phyloP scores from a whole-genome alignment of 495 filamentous ascomycete species.

The Chaetomium fimeti region DNA sequence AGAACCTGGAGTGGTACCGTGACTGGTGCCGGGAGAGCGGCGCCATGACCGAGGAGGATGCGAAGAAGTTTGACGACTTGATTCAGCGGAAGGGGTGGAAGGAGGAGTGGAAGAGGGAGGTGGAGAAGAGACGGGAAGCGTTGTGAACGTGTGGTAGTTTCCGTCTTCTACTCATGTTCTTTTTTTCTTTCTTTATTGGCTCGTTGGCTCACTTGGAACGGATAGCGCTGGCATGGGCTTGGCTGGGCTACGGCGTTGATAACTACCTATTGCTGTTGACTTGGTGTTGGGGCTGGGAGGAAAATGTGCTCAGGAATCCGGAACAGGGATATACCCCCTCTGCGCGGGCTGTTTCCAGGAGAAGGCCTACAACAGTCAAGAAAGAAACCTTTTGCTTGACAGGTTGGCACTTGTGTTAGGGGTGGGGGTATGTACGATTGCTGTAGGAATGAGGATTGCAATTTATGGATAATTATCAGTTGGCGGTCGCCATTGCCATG shows the following conservation, averaged over 20 bases:
- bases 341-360: conserved; percentile 4
- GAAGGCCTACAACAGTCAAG: neutral
- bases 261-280: too few relatives aligned
- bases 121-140: neutral
- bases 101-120: conserved; percentile 2
- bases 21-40: neutral
- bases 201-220: neutral
- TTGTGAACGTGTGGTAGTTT: neutral
- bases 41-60: conserved; percentile 16
- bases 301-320: neutral
- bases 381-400: neutral
- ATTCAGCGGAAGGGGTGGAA: conserved; percentile 14
- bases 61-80: conserved; percentile 20
- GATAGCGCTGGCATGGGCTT: neutral
- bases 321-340: conserved; percentile 11
- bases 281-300: conserved; percentile 1
- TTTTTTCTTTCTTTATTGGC: neutral
- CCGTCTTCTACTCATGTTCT: neutral
- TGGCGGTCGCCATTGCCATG: neutral
- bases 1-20: conserved; percentile 23
- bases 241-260: conserved; percentile 5
- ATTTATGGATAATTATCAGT: neutral
- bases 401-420: neutral
- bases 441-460: neutral
- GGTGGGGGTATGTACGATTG: neutral